These are phyloP conservation scores for Firmiana major DNA, from an alignment of 345 rosid genomes.

Conservation along the genomic window DNA sequence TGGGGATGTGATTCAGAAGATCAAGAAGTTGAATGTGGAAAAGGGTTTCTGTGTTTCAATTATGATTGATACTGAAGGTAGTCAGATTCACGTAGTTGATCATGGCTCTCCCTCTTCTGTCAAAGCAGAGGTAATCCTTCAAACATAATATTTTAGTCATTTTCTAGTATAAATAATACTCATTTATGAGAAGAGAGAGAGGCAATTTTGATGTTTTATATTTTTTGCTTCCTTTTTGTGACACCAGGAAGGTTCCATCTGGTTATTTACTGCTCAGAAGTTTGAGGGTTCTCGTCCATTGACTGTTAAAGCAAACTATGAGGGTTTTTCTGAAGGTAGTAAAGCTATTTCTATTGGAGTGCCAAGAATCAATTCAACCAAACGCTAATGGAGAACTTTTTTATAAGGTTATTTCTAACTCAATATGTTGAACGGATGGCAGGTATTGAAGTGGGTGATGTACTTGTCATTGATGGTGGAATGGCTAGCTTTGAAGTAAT, in stretches of 20 bases:
- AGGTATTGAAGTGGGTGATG: constrained; percentile 73
- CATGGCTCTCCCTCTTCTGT: constrained; percentile 59
- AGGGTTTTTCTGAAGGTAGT: constrained; percentile 66
- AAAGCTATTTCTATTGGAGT: background rate
- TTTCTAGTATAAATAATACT: background rate
- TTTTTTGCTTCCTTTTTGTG: background rate
- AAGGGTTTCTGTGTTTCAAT: constrained; percentile 56
- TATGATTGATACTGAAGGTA: constrained; percentile 79
- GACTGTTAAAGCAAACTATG: constrained; percentile 59
- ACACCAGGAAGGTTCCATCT: constrained; percentile 57
- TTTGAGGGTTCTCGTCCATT: constrained; percentile 49
- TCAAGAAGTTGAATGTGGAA: constrained; percentile 48
- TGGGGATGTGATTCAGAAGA: constrained; percentile 51
- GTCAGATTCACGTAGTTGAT: constrained; percentile 70
- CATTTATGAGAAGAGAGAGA: background rate
- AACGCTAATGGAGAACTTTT: background rate
- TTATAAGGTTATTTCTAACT: background rate
- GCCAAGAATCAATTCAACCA: background rate
- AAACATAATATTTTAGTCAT: background rate
- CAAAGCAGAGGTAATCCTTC: constrained; percentile 43
- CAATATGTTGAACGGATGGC: constrained; percentile 7
- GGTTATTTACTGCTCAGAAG: constrained; percentile 54
- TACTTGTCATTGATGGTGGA: constrained; percentile 67
- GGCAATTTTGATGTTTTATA: background rate
- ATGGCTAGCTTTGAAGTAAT: constrained; percentile 69